Evolutionary conservation across 805 yeast genomes (phyloP).

Genomic region (Huiozyma sinensis): DNA sequence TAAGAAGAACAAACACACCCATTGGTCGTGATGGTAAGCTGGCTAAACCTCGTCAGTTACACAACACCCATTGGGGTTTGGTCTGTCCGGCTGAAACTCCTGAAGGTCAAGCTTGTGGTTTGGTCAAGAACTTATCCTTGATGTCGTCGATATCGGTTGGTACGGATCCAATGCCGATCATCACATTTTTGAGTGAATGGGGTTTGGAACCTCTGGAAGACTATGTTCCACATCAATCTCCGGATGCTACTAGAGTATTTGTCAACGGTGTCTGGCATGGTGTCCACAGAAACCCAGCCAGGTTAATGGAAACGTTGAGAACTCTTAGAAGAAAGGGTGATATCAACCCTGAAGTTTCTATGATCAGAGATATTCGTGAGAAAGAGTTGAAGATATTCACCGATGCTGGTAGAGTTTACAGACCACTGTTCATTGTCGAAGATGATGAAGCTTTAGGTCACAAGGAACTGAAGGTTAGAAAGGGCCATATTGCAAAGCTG

Average conservation of each 20-base stretch:
- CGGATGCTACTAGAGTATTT: slow-evolving; percentile 86
- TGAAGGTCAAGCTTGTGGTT: slow-evolving; percentile 99
- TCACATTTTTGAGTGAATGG: slow-evolving; percentile 93
- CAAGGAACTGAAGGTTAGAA: slow-evolving; percentile 67
- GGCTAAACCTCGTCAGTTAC: slow-evolving; percentile 97
- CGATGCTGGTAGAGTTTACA: slow-evolving; percentile 96
- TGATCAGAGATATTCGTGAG: slow-evolving; percentile 93
- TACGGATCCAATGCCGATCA: slow-evolving; percentile 89
- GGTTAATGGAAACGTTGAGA: slow-evolving; percentile 81
- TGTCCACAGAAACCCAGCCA: slow-evolving; percentile 93
- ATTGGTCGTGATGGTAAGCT: slow-evolving; percentile 98
- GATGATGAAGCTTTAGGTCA: slow-evolving; percentile 61
- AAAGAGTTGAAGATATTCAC: slow-evolving; percentile 93
- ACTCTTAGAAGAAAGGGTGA: slow-evolving; percentile 91
- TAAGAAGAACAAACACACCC: slow-evolving; percentile 98
- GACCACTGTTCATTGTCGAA: slow-evolving; percentile 90
- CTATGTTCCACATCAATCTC: slow-evolving; percentile 84
- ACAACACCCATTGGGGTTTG: slow-evolving; percentile 98
- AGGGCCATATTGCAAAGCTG: slow-evolving; percentile 70
- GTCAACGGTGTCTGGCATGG: slow-evolving; percentile 99
- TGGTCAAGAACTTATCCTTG: slow-evolving; percentile 88
- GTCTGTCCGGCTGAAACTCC: slow-evolving; percentile 99
- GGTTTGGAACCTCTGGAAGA: slow-evolving; percentile 98
- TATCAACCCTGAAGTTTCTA: slow-evolving; percentile 90
- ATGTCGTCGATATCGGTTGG: slow-evolving; percentile 99